Evolutionary conservation across 1,139 yeast genomes (phyloP).

Genomic region (Petasospora rhodanensis): DNA sequence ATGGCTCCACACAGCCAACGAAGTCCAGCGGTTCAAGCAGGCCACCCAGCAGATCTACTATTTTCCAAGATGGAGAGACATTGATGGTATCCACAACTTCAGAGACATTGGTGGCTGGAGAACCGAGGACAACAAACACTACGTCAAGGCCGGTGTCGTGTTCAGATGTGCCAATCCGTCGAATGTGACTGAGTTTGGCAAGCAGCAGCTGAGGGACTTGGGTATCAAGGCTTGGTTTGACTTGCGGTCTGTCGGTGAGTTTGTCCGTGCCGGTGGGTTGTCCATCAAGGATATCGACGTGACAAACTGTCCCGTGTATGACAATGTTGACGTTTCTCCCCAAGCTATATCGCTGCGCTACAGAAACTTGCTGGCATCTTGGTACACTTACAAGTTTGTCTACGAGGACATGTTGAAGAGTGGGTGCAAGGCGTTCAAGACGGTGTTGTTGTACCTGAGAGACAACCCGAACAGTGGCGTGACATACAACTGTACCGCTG

Average conservation of each 20-base stretch:
- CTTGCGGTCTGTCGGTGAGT: slow-evolving; percentile 62
- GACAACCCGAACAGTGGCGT: slow-evolving; percentile 49
- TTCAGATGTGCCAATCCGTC: slow-evolving; percentile 65
- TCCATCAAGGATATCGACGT: slow-evolving; percentile 45
- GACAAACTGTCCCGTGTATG: slow-evolving; percentile 57
- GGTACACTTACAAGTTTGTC: slow-evolving; percentile 61
- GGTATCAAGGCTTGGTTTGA: slow-evolving; percentile 62
- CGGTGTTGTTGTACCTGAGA: slow-evolving; percentile 48
- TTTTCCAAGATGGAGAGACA: slow-evolving; percentile 54
- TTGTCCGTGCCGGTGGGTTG: slow-evolving; percentile 46
- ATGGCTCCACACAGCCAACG: slow-evolving; percentile 47
- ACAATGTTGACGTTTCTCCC: slow-evolving; percentile 57
- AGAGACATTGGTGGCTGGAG: slow-evolving; percentile 82
- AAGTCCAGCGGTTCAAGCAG: slow-evolving; percentile 47
- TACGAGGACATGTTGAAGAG: slow-evolving; percentile 54
- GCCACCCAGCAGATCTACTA: slow-evolving; percentile 31
- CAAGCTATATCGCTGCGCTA: slow-evolving; percentile 58
- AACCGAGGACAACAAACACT: slow-evolving; percentile 31
- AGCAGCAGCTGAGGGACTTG: slow-evolving; percentile 35
- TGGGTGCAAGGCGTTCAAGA: slow-evolving; percentile 43
- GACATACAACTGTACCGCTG: slow-evolving; percentile 78
- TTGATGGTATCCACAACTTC: slow-evolving; percentile 69
- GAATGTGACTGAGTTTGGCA: slow-evolving; percentile 45
- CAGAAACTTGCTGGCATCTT: slow-evolving; percentile 51
- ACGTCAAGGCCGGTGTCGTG: slow-evolving; percentile 50